These are phyloP conservation scores for Fusarium aywerte DNA, from an alignment of 2,329 filamentous ascomycete genomes.

Conservation along the genomic window DNA sequence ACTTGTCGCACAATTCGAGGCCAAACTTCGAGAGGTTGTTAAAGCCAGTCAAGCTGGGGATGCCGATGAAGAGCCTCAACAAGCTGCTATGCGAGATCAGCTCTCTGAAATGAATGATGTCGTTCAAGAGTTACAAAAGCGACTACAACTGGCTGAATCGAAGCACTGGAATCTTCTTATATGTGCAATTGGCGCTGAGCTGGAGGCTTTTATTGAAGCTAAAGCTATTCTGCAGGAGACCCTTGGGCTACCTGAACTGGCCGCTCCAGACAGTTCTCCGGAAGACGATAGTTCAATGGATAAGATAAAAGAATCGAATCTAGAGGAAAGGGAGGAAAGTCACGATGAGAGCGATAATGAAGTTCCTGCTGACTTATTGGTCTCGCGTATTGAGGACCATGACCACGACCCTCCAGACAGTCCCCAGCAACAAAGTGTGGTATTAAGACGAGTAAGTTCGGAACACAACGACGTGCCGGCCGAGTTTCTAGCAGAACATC, in stretches of 20 bases:
- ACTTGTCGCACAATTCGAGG: conserved; percentile 73
- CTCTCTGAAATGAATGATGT: conserved; percentile 67
- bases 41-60: conserved; percentile 46
- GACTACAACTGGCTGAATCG: conserved; percentile 65
- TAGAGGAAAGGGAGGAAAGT: conserved; percentile 23
- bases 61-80: conserved; percentile 49
- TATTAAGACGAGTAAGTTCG: conserved; percentile 48
- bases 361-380: conserved; percentile 56
- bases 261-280: conserved; percentile 10
- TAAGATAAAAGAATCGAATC: background rate
- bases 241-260: conserved; percentile 10
- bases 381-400: conserved; percentile 48
- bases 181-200: conserved; percentile 78
- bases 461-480: conserved; percentile 59
- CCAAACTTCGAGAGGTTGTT: conserved; percentile 68
- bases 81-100: conserved; percentile 58
- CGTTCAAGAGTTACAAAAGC: conserved; percentile 64
- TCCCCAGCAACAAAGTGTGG: conserved; percentile 24
- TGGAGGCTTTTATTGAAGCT: conserved; percentile 73
- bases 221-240: conserved; percentile 61
- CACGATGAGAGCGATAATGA: conserved; percentile 56
- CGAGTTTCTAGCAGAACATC: conserved; percentile 63
- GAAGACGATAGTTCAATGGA: conserved; percentile 3
- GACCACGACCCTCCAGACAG: conserved; percentile 30
- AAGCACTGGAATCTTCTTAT: conserved; percentile 79